Percentiles rank a stretch among this genome's conserved stretches.
Conservation (phyloP, 805 yeast species). For the Naumovozyma baii region DNA sequence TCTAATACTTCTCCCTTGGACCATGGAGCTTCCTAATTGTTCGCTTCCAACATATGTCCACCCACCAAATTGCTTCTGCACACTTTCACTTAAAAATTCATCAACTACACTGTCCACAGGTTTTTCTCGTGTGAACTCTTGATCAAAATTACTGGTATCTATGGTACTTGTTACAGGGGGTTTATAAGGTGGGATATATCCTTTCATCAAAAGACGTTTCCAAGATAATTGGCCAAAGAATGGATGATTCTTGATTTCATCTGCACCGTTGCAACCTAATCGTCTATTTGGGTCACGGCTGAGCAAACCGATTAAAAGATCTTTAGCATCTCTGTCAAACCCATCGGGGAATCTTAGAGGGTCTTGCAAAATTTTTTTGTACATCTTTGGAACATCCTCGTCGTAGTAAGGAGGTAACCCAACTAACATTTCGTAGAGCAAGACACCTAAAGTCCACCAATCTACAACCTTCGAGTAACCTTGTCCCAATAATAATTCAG, state of each 20-base stretch:
- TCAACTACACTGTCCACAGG: constrained; percentile 95
- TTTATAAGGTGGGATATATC: constrained; percentile 90
- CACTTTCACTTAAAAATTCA: constrained; percentile 82
- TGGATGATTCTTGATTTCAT: constrained; percentile 71
- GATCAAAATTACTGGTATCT: constrained; percentile 90
- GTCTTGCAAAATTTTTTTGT: constrained; percentile 82
- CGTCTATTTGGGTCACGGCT: constrained; percentile 80
- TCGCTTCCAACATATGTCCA: constrained; percentile 88
- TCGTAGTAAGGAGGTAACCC: constrained; percentile 97
- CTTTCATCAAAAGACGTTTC: constrained; percentile 71
- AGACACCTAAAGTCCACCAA: constrained; percentile 97
- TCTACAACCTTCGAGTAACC: constrained; percentile 95
- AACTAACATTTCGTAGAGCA: constrained; percentile 90
- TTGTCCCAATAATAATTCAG: constrained; percentile 81
- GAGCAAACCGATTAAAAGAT: constrained; percentile 61
- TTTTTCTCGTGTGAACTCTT: constrained; percentile 82
- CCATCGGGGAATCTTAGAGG: constrained; percentile 83
- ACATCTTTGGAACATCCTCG: constrained; percentile 88
- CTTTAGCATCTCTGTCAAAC: constrained; percentile 79
- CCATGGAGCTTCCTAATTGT: constrained; percentile 32
- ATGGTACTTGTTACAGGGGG: constrained; percentile 79
- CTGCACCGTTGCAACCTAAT: constrained; percentile 70
- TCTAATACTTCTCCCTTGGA: constrained; percentile 27
- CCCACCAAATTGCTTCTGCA: constrained; percentile 97
- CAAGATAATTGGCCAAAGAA: constrained; percentile 88